Evolutionary conservation across 768 basidiomycete genomes (phyloP), one percentile per base, ranked within the genome.

Genomic region (Termitomyces sp.): DNA sequence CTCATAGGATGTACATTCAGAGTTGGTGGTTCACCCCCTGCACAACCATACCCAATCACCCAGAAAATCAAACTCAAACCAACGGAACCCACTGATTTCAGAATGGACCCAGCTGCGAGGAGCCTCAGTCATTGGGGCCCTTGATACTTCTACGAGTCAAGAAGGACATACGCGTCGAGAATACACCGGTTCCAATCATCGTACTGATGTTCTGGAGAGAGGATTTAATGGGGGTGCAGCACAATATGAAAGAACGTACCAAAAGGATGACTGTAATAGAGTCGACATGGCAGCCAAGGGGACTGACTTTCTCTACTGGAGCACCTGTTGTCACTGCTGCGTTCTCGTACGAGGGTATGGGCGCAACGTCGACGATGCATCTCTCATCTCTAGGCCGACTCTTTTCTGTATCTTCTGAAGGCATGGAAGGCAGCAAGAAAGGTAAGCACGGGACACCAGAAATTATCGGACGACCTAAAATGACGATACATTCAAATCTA

Each of bases 131-230:
- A 26, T 24, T 22, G 13, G 10, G n/a, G 18, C 14, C 22, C 20
- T 24, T 24, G 2, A 24, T 34, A 24, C 16, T 49, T n/a, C 39
- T 8, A 24, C 53, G 10, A n/a, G 16, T 39, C 36, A 22, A 47
- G n/a, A 37, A 40, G 16, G 32, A 64, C 61, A 10, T 60, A 69
- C 69, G 70, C 20, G 67, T 71, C 26, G 70, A 68, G 58, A 73
- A 71, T 12, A 76, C 70, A 36, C 74, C 74, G 3, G 73, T 76
- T 33, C 75, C 75, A 61, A 76, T 72, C 72, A 76, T 76, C 55
- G 69, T 71, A 53, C 72, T 71, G 43, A 72, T 60, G 49, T 74
- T 74, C 73, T 73, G 51, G 16, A 10, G n/a, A 27, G 12, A 27
- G 12, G 14, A n/a, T n/a, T 52, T 10, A 52, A 30, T 27, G 26